Conservation (phyloP, 2,329 filamentous ascomycete species). For the Arachnomyces sp. region DNA sequence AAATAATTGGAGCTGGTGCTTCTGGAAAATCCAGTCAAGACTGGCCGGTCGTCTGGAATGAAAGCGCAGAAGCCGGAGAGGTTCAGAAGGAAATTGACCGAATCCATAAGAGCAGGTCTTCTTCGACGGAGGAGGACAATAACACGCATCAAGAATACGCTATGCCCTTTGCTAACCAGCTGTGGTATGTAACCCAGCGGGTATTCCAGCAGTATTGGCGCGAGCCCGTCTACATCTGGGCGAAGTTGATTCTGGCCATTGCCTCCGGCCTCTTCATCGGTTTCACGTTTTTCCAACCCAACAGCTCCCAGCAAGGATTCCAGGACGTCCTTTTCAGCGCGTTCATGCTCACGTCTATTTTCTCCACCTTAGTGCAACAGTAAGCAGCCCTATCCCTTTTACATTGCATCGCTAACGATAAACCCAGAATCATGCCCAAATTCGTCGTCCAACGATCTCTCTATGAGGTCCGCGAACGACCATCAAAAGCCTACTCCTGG, state of each 20-base stretch:
- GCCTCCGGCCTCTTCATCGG: slow-evolving; percentile 65
- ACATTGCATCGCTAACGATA: slow-evolving; percentile 1
- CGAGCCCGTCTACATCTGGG: slow-evolving; percentile 75
- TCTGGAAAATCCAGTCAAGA: slow-evolving; percentile 58
- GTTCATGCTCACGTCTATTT: slow-evolving; percentile 62
- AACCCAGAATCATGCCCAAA: slow-evolving; percentile 58
- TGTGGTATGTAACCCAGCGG: slow-evolving; percentile 59
- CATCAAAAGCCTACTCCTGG: slow-evolving; percentile 79
- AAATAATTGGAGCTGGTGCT: slow-evolving; percentile 50
- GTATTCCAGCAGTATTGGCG: slow-evolving; percentile 90
- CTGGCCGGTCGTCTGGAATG: slow-evolving; percentile 56
- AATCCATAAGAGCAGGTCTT: slow-evolving; percentile 39
- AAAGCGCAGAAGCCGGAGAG: slow-evolving; percentile 46
- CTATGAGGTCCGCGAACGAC: slow-evolving; percentile 78
- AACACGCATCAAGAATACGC: slow-evolving; percentile 65
- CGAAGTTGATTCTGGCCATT: slow-evolving; percentile 63
- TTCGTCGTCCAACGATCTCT: slow-evolving; percentile 75
- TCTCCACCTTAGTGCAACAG: slow-evolving; percentile 49
- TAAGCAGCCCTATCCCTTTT: slow-evolving; percentile 48
- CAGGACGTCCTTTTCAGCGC: slow-evolving; percentile 83
- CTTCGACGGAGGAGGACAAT: slow-evolving; percentile 23
- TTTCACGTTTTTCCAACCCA: slow-evolving; percentile 68
- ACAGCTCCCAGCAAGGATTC: slow-evolving; percentile 66
- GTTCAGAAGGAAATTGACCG: slow-evolving; percentile 53
- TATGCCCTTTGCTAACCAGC: slow-evolving; percentile 59